phyloP scores from a whole-genome alignment of 768 basidiomycete genomes.

The Cystofilobasidium macerans region DNA sequence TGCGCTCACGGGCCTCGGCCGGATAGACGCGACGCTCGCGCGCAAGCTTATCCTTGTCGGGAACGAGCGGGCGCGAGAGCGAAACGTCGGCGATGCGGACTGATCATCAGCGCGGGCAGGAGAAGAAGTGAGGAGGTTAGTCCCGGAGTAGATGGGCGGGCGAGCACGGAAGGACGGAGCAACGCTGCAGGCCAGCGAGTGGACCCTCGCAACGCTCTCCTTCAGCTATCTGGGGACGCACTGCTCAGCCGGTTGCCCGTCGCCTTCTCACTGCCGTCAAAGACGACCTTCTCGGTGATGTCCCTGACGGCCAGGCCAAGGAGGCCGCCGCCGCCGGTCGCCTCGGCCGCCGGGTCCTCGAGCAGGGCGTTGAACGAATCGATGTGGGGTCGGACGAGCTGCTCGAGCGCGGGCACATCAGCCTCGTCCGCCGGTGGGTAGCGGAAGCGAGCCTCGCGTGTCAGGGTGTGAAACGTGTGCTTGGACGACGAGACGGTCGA shows the following conservation, averaged over 20 bases:
- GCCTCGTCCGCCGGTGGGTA: slow-evolving; percentile 59
- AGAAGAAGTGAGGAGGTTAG: not conserved
- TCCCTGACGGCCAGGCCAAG: slow-evolving; percentile 67
- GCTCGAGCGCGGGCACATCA: slow-evolving; percentile 70
- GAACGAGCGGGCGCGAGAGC: slow-evolving; percentile 71
- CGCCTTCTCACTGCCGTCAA: slow-evolving; percentile 53
- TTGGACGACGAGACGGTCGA: slow-evolving; percentile 13
- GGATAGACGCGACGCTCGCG: slow-evolving; percentile 73
- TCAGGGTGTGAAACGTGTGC: slow-evolving; percentile 60
- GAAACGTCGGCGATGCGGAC: slow-evolving; percentile 84
- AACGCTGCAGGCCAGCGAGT: too few species aligned
- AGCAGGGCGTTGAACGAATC: slow-evolving; percentile 95
- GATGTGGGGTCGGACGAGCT: slow-evolving; percentile 85
- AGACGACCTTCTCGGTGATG: slow-evolving; percentile 82
- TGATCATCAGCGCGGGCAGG: slow-evolving; percentile 35
- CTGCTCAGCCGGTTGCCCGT: slow-evolving; percentile 79
- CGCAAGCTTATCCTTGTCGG: slow-evolving; percentile 66
- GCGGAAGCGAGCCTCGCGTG: slow-evolving; percentile 64
- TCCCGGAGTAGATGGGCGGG: not conserved
- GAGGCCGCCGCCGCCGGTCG: slow-evolving; percentile 60
- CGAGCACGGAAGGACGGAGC: not conserved
- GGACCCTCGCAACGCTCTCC: too few species aligned
- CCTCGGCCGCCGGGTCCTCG: slow-evolving; percentile 53
- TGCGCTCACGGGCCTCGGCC: slow-evolving; percentile 83
- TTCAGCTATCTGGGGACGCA: slow-evolving; percentile 44